Conservation (phyloP, 192 early-diverging fungal genomes). For the Backusella australiensis region DNA sequence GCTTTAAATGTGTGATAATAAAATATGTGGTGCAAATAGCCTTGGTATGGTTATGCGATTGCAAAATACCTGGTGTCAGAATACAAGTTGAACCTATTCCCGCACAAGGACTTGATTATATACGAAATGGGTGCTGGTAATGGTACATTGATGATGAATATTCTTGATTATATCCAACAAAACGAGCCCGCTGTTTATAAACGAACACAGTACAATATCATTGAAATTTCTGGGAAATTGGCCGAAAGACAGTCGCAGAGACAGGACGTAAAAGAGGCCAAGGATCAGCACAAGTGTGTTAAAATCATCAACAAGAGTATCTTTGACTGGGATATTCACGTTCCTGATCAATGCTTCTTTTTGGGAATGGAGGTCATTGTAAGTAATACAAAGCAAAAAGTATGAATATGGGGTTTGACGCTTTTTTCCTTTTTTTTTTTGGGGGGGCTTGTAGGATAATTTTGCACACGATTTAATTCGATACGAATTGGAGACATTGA, state of each 20-base stretch:
- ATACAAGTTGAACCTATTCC: conserved; percentile 61
- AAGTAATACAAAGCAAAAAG: conserved; percentile 22
- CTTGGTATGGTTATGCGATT: conserved; percentile 91
- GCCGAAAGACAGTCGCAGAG: conserved; percentile 63
- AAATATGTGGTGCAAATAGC: conserved; percentile 39
- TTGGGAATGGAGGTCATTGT: conserved; percentile 97
- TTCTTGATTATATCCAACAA: conserved; percentile 84
- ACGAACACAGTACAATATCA: conserved; percentile 79
- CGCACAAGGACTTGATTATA: conserved; percentile 71
- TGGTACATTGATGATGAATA: conserved; percentile 92
- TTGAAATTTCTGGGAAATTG: conserved; percentile 89
- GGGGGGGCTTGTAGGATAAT: conserved; percentile 68
- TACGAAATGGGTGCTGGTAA: conserved; percentile 98
- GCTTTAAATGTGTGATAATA: neutral
- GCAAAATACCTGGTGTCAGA: conserved; percentile 85
- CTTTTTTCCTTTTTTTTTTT: neutral
- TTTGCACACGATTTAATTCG: conserved; percentile 95
- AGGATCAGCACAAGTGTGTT: conserved; percentile 55
- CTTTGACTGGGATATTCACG: conserved; percentile 82
- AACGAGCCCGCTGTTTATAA: conserved; percentile 78
- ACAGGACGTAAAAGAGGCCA: conserved; percentile 42
- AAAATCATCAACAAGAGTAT: conserved; percentile 88
- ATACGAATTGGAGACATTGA: conserved; percentile 70
- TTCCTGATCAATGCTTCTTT: conserved; percentile 81
- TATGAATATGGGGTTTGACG: neutral